Conservation (phyloP, 352 stramenopile genomes). For the Phytophthora sojae region DNA sequence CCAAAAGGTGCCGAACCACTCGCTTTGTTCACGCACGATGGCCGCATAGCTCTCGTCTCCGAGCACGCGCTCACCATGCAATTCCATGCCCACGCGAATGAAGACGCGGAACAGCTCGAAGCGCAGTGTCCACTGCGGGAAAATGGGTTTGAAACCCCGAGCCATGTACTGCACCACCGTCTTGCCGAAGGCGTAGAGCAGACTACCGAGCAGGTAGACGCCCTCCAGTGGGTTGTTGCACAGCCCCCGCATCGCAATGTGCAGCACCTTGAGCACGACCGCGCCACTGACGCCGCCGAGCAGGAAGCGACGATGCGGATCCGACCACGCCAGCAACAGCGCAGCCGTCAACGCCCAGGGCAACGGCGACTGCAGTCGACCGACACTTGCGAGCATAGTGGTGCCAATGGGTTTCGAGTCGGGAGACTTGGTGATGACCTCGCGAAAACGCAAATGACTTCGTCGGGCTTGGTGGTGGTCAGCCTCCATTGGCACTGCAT, state of each 20-base stretch:
- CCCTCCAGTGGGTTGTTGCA: constrained; percentile 39
- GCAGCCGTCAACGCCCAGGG: constrained; percentile 21
- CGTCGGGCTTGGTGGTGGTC: not conserved
- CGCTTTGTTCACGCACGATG: constrained; percentile 41
- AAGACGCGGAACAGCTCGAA: constrained; percentile 49
- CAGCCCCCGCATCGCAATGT: constrained; percentile 32
- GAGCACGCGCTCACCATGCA: constrained; percentile 35
- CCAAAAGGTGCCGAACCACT: constrained; percentile 36
- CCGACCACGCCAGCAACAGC: constrained; percentile 20
- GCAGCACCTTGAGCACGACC: constrained; percentile 32
- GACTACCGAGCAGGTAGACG: constrained; percentile 25
- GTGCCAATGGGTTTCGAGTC: not conserved
- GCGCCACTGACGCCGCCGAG: constrained; percentile 16
- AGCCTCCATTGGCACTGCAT: no score
- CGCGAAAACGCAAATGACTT: constrained; percentile 28
- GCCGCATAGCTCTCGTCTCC: constrained; percentile 36
- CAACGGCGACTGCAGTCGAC: constrained; percentile 15
- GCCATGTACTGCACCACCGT: constrained; percentile 27
- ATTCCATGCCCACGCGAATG: constrained; percentile 32
- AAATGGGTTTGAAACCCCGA: constrained; percentile 39
- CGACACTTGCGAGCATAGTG: constrained; percentile 21
- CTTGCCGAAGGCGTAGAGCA: constrained; percentile 29
- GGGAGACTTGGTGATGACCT: constrained; percentile 11
- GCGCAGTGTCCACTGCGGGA: constrained; percentile 51
- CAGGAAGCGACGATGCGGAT: constrained; percentile 23